Conservation (phyloP, 768 basidiomycete genomes). For the Auriscalpium vulgare region DNA sequence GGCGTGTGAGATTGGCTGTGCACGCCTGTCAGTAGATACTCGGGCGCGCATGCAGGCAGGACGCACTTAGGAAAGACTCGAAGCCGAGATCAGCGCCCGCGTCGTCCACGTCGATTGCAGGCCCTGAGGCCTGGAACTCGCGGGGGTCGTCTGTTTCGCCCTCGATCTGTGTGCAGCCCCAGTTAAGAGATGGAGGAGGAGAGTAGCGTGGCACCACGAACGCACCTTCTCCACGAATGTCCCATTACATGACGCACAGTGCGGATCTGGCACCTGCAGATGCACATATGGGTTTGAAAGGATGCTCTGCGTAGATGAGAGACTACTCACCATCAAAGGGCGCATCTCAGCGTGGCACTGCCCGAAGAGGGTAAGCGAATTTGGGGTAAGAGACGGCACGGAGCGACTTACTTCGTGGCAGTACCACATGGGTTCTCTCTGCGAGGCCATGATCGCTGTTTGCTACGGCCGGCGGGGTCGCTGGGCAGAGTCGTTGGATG, state of each 20-base stretch:
- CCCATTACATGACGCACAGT: constrained; percentile 75
- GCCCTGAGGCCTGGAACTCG: constrained; percentile 38
- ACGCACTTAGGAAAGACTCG: constrained; percentile 43
- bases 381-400: background rate
- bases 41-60: background rate
- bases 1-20: too few relatives aligned
- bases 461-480: constrained; percentile 10
- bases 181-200: too few relatives aligned
- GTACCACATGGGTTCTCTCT: constrained; percentile 69
- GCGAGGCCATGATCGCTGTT: constrained; percentile 42
- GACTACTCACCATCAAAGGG: constrained; percentile 61
- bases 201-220: background rate
- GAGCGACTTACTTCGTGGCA: constrained; percentile 54
- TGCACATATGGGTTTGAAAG: background rate
- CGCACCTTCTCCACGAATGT: constrained; percentile 77
- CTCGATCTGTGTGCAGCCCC: constrained; percentile 47
- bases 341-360: constrained; percentile 88
- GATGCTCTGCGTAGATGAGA: constrained; percentile 6
- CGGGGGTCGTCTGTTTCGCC: constrained; percentile 71
- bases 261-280: constrained; percentile 65
- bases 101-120: constrained; percentile 19
- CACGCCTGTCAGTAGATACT: too few relatives aligned
- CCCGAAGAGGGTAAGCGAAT: constrained; percentile 1
- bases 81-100: constrained; percentile 26
- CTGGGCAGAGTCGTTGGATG: constrained; percentile 5